Evolutionary conservation across 129 eudicot genomes (phyloP).

Genomic region (Arctium lappa): DNA sequence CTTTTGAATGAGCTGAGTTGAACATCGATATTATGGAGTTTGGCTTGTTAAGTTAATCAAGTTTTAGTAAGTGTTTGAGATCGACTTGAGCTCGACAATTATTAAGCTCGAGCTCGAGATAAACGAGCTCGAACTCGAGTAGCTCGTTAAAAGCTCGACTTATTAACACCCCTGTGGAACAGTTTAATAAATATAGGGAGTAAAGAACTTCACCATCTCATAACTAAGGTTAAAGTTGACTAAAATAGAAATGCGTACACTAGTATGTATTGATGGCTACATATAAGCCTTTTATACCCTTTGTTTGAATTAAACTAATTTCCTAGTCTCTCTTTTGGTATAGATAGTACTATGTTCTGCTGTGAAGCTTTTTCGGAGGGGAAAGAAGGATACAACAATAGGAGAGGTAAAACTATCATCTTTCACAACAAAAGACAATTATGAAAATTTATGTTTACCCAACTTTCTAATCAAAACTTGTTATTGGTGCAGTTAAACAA

Average conservation of each 20-base stretch:
- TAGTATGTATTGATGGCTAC: background rate
- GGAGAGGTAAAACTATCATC: conserved; percentile 69
- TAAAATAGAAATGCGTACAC: too few species aligned
- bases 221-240: background rate
- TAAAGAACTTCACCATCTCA: background rate
- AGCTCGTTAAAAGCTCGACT: too few species aligned
- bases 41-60: too few species aligned
- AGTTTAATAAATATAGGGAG: background rate
- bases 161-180: too few species aligned
- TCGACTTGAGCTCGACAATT: too few species aligned
- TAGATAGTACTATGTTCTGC: conserved; percentile 94
- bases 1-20: too few species aligned
- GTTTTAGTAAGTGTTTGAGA: too few species aligned
- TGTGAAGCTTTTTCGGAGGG: conserved; percentile 78
- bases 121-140: too few species aligned
- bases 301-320: conserved; percentile 11
- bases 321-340: conserved; percentile 9
- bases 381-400: conserved; percentile 76
- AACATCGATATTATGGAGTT: too few species aligned
- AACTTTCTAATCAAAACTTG: background rate
- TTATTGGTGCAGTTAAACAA: conserved; percentile 63
- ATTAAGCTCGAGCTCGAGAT: too few species aligned
- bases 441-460: background rate
- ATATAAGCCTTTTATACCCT: background rate
- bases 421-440: background rate